Base-by-base conservation (phyloP, 1,284 basidiomycete species). In the Moesziomyces sp. region DNA sequence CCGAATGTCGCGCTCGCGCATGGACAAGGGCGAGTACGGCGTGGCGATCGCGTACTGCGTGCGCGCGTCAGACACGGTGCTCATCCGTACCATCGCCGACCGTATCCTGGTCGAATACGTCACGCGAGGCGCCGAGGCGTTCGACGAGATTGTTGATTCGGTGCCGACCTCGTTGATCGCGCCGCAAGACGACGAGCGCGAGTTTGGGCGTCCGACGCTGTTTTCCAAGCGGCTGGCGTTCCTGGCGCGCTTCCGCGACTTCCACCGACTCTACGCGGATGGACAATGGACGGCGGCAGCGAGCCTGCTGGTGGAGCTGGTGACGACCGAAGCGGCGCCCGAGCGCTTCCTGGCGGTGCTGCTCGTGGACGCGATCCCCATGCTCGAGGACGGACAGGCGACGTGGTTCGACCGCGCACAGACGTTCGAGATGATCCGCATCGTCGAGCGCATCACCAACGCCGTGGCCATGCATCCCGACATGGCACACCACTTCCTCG, bases 181-280 rank as follows among this genome's bases (percentile, higher is more conserved):
- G 2, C 66, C 70, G 34, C 54, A 58, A 3, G 56, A 56, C 21
- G 58, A 34, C 30, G 30, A 34, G 30, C 30, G 30, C 30, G 30
- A 34, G 30, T 50, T 64, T 34, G 45, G 42, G 47, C 58, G 45
- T 40, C 66, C 58, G 13, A 50, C 66, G 21, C 55, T 77, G 51
- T 77, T 78, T 40, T 78, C 77, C 1, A 67, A 71, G 23, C 67
- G 79, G 24, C 74, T 83, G 10, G 70, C 75, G 2, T 83, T 83
- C 58, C 73, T 82, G 21, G 77, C 79, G 24, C 70, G 74, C 59
- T 82, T 82, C 66, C 67, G 80, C 42, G 81, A 83, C 52, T 82
- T 83, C 47, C 80, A 78, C 52, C 58, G 75, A 1, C 54, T 79
- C 1, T 80, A 77, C 48, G 60, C 73, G 4, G 69, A 72, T 38